phyloP scores from a whole-genome alignment of 2,329 filamentous ascomycete species.

The Hypoxylon sp. region DNA sequence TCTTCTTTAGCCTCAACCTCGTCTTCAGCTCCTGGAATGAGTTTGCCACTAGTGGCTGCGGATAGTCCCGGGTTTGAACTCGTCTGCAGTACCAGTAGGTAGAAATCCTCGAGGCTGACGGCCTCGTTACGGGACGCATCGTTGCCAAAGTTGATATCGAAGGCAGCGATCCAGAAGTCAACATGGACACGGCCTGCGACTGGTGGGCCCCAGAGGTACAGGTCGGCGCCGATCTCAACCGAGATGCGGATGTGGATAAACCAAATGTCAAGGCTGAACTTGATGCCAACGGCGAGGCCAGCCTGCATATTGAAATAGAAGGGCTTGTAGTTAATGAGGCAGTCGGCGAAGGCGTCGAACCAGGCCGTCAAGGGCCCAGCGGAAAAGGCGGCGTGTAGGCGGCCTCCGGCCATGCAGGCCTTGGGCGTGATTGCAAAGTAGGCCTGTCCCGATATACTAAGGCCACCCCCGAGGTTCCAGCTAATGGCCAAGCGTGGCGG shows the following conservation, averaged over 20 bases:
- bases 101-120: slow-evolving; percentile 27
- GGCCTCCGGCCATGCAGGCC: slow-evolving; percentile 60
- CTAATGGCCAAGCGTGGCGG: slow-evolving; percentile 58
- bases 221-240: slow-evolving; percentile 51
- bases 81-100: slow-evolving; percentile 11
- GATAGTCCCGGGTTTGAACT: background rate
- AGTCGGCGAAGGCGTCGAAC: slow-evolving; percentile 60
- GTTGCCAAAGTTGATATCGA: slow-evolving; percentile 24
- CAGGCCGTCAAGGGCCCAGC: slow-evolving; percentile 56
- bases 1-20: background rate
- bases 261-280: slow-evolving; percentile 50
- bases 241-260: slow-evolving; percentile 50
- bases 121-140: background rate
- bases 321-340: slow-evolving; percentile 60
- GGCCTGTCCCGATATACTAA: slow-evolving; percentile 58
- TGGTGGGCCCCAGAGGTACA: slow-evolving; percentile 53
- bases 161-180: slow-evolving; percentile 52
- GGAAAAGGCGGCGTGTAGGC: slow-evolving; percentile 50
- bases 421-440: slow-evolving; percentile 65
- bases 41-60: background rate
- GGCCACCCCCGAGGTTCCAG: slow-evolving; percentile 53
- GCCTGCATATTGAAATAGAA: slow-evolving; percentile 56
- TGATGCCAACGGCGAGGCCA: slow-evolving; percentile 51
- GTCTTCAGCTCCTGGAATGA: background rate
- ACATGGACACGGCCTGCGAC: slow-evolving; percentile 53